phyloP scores from a whole-genome alignment of 805 yeast species.

The Starmera amethionina region DNA sequence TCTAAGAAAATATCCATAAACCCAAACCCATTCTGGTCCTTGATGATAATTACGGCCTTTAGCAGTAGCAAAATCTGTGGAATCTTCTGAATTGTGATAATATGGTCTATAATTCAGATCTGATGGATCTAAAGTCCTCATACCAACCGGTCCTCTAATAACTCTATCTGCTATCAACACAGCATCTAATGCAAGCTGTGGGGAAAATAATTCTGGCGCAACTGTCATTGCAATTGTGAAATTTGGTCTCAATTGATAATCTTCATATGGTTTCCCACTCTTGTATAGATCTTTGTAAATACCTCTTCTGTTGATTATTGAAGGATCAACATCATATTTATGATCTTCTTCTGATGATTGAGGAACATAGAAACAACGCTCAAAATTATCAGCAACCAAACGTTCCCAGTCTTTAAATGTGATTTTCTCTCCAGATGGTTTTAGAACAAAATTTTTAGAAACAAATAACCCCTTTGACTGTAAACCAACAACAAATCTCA shows the following conservation, averaged over 20 bases:
- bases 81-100: conserved; percentile 73
- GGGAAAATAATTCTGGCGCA: conserved; percentile 84
- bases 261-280: conserved; percentile 84
- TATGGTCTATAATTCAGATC: conserved; percentile 90
- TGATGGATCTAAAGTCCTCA: conserved; percentile 85
- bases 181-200: conserved; percentile 51
- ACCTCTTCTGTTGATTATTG: conserved; percentile 78
- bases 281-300: conserved; percentile 81
- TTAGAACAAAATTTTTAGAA: conserved; percentile 44
- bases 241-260: conserved; percentile 87
- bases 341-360: conserved; percentile 48
- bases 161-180: conserved; percentile 59
- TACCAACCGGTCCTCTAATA: conserved; percentile 84
- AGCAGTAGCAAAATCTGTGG: conserved; percentile 80
- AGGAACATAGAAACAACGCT: conserved; percentile 72
- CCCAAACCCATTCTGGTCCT: conserved; percentile 99
- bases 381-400: conserved; percentile 64
- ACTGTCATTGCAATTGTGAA: conserved; percentile 89
- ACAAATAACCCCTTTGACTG: conserved; percentile 45
- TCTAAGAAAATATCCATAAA: conserved; percentile 75
- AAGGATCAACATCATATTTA: conserved; percentile 49
- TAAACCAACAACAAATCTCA: conserved; percentile 68
- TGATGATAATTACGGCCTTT: conserved; percentile 97
- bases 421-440: conserved; percentile 47
- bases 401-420: conserved; percentile 64